Evolutionary conservation across 2,329 filamentous ascomycete genomes (phyloP).

Genomic region (Scedosporium boydii): DNA sequence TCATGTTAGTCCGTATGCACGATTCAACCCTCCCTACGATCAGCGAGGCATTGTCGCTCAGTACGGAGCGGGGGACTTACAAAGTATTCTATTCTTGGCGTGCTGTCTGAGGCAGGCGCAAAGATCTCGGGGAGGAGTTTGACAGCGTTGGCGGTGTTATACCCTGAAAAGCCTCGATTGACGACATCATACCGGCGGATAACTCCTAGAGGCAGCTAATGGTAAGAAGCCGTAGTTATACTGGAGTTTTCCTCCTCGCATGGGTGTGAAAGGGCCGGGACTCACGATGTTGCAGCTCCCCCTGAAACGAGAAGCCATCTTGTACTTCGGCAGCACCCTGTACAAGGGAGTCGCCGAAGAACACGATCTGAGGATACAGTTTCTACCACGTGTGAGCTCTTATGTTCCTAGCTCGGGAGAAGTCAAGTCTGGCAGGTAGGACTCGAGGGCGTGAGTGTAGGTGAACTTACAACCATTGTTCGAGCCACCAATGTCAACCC

Average conservation of each 20-base stretch:
- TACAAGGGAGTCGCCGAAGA: conserved; percentile 87
- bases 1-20: neutral
- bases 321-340: conserved; percentile 54
- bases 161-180: conserved; percentile 81
- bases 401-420: no score
- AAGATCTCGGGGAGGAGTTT: conserved; percentile 61
- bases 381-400: conserved; percentile 20
- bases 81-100: conserved; percentile 56
- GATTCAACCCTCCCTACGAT: neutral
- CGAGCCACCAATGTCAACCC: neutral
- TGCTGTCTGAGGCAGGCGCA: conserved; percentile 48
- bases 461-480: neutral
- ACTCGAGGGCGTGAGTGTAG: neutral
- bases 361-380: conserved; percentile 63
- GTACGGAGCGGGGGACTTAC: conserved; percentile 29
- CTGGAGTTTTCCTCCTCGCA: no score
- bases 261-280: conserved; percentile 8
- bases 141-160: conserved; percentile 69
- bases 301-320: conserved; percentile 65
- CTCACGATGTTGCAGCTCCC: conserved; percentile 60
- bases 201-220: conserved; percentile 43
- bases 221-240: no score
- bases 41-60: neutral
- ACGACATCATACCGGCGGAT: conserved; percentile 73
- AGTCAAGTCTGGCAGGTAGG: no score